Evolutionary conservation across 352 stramenopile genomes (phyloP), one percentile per base, ranked within the genome.

Genomic region (Globisporangium middletonii): DNA sequence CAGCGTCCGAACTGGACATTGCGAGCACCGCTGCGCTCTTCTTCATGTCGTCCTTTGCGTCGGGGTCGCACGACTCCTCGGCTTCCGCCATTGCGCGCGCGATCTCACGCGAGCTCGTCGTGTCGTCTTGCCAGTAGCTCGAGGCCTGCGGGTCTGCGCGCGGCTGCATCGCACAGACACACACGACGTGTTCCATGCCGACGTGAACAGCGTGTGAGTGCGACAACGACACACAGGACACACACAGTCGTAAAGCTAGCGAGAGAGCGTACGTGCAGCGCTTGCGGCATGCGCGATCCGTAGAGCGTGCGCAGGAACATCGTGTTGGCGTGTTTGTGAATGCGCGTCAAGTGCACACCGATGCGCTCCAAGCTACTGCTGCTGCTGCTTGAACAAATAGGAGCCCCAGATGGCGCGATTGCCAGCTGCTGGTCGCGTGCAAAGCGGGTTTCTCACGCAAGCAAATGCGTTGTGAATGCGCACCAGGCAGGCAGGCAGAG

Each of bases 261-360:
- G 56, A 42, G 11, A 19, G 6, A 12, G 71, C 83, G 50, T 65
- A 93, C 83, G 62, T 91, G 71, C 35, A 86, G 81, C 49, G 80
- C 38, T 59, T 90, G 83, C 3, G 80, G 83, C 80, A 91, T 89
- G 50, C 83, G 83, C 49, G 79, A 86, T 42, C 78, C 80, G 50
- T 88, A 91, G 12, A 93, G 72, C 35, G 75, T 73, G 23, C 83
- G 80, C n/a, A 93, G 75, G 46, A 92, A 89, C 83, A 92, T 92
- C 55, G 33, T 53, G 8, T 15, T 38, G 33, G 23, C 18, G 3
- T 43, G 27, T 45, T 12, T 16, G 41, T 44, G 11, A 38, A n/a
- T 41, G 47, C n/a, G 48, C 1, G 43, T 12, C 15, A 28, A 38
- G 33, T 38, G 33, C 33, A 38, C 33, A 38, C 33, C 5, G 33